Evolutionary conservation across 495 filamentous ascomycete genomes (phyloP).

Genomic region (Penicillium pancosmium): DNA sequence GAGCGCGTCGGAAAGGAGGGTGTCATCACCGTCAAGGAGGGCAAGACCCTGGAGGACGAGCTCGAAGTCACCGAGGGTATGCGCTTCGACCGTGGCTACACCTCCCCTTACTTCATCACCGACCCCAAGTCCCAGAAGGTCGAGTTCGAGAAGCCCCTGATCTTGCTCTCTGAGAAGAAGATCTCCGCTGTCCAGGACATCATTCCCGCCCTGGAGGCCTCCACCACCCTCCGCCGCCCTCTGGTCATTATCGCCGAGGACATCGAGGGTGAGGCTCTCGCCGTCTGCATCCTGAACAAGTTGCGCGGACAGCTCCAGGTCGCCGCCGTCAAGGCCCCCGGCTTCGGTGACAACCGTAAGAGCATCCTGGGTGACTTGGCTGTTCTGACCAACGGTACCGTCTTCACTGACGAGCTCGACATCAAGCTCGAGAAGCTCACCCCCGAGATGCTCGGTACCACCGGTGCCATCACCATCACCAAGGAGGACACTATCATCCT

Average conservation of each 20-base stretch:
- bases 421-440: conserved; percentile 98
- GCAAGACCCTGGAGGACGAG: conserved; percentile 97
- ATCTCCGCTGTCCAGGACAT: conserved; percentile 98
- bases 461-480: conserved; percentile 98
- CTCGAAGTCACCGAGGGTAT: conserved; percentile 99
- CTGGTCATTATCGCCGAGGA: conserved; percentile 99
- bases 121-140: conserved; percentile 98
- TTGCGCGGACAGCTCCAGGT: conserved; percentile 99
- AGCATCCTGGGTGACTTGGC: conserved; percentile 96
- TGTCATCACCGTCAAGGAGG: conserved; percentile 99
- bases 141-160: conserved; percentile 98
- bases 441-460: conserved; percentile 92
- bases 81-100: conserved; percentile 98
- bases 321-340: conserved; percentile 96
- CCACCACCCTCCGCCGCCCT: conserved; percentile 91
- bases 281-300: conserved; percentile 99
- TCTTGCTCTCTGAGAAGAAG: conserved; percentile 99
- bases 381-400: conserved; percentile 92
- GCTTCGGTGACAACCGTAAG: conserved; percentile 99
- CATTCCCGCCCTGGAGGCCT: conserved; percentile 94
- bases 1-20: conserved; percentile 99
- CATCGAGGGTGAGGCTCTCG: conserved; percentile 97
- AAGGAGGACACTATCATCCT: conserved; percentile 99
- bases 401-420: conserved; percentile 98
- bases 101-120: conserved; percentile 99